Evolutionary conservation across 2,329 filamentous ascomycete species (phyloP), one percentile per base, ranked within the genome.

Genomic region (Talaromyces amestolkiae): DNA sequence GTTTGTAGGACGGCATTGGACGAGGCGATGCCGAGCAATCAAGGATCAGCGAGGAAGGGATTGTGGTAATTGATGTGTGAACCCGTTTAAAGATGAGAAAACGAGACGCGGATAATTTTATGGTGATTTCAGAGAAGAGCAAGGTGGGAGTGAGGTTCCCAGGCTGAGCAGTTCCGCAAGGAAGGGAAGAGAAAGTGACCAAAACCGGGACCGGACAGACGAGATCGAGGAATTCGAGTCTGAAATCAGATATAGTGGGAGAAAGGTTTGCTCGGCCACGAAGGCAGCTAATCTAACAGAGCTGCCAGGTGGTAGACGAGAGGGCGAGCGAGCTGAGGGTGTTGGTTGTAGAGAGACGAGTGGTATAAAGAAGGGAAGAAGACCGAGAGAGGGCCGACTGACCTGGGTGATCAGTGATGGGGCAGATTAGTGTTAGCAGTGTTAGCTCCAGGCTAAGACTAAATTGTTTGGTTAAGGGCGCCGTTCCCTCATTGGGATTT

Each of bases 1-100:
- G 70, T 67, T 70, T 67, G 72, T 73, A 73, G 72, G 75, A 70
- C 71, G 71, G 74, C 75, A 79, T 77, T 74, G 74, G 63, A 65
- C 59, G 47, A 47, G 31, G 54, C 27, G 47, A 39, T 37, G 22
- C 51, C 45, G 41, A 51, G 35, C 27, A 49, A 24, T 37, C 35
- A 27, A 27, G 58, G 53, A 37, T 43, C 60, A 17, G 35, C 49
- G 62, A 61, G 51, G 8, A 35, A 56, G 15, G 19, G n/a, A 27
- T 19, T 13, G 51, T 53, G 53, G n/a, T 56, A 22, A 37, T 37
- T 56, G 33, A 39, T 56, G 11, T 15, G 9, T 35, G 9, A 15
- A 10, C 10, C 17, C 8, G 27, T 22, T 7, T 31, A 9, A 24
- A 24, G 11, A 15, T 24, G 53, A 37, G 33, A 15, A 15, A 4